A percentile compares a stretch with the other conserved stretches of the same genome.
Conservation (phyloP, 164 flowering plant species). For the Protea cynaroides region DNA sequence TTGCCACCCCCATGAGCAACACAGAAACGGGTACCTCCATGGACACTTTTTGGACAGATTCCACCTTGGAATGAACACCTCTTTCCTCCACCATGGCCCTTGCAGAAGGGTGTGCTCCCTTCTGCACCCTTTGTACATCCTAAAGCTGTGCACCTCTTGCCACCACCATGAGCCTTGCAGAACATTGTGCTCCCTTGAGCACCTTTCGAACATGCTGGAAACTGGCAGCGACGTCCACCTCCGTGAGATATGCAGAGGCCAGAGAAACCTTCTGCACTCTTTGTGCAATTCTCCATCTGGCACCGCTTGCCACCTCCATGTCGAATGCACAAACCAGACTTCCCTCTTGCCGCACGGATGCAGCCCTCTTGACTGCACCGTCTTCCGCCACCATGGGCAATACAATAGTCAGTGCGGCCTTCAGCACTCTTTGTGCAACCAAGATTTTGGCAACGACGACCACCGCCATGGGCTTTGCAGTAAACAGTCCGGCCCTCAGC, state of each 20-base stretch:
- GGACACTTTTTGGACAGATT: constrained; percentile 77
- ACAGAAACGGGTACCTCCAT: constrained; percentile 83
- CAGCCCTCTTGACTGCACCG: constrained; percentile 83
- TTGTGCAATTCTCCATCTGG: constrained; percentile 72
- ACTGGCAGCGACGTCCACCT: constrained; percentile 87
- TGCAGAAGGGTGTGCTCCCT: constrained; percentile 88
- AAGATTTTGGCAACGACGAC: constrained; percentile 77
- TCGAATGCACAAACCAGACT: constrained; percentile 81
- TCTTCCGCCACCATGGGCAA: constrained; percentile 96
- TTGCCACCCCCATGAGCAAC: constrained; percentile 97
- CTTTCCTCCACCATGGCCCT: constrained; percentile 98
- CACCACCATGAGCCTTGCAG: constrained; percentile 97
- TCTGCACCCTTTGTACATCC: constrained; percentile 95
- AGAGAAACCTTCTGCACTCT: constrained; percentile 89
- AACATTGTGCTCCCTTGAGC: constrained; percentile 96
- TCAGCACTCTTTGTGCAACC: constrained; percentile 98
- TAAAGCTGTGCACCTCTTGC: constrained; percentile 67
- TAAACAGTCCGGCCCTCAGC: constrained; percentile 93
- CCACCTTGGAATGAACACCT: constrained; percentile 77
- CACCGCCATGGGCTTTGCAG: constrained; percentile 98
- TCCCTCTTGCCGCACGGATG: constrained; percentile 82
- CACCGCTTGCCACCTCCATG: constrained; percentile 99
- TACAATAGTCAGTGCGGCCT: constrained; percentile 89
- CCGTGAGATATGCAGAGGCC: constrained; percentile 98
- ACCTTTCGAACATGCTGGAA: constrained; percentile 64